Base-by-base conservation (phyloP, 345 rosid genomes). In the Citropsis articulata region DNA sequence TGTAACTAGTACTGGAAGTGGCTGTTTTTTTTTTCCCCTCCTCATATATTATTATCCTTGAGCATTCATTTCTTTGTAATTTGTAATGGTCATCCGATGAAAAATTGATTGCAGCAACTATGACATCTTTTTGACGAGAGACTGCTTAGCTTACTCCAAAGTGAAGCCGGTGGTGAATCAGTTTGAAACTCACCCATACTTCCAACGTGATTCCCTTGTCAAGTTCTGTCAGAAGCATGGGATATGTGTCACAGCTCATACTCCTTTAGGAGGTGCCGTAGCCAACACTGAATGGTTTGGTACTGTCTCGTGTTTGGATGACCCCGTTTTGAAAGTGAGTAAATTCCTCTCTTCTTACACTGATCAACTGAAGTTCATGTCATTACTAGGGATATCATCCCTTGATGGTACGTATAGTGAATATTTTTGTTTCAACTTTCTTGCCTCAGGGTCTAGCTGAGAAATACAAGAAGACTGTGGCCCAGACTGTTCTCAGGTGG, bases 141-240 rank as follows among this genome's bases (percentile, higher is more conserved):
- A 93, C 79, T 93, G 97, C 90, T 80, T 95, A 72, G 97, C 98
- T 55, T 93, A 91, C 87, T 89, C 97, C 68, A 95, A 93, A 82
- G 86, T 95, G 84, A 95, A 95, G 84, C 98, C 98, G 9, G 97
- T 94, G n/a, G 98, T 95, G 76, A 95, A 95, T 86, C 98, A 95
- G 86, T 85, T 95, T 1, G 98, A 95, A 83, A 91, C 94, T 9
- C 98, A 93, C 71, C 98, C 97, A 50, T 95, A 93, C 85, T 95
- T 95, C 75, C 98, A 95, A 79, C 95, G 98, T 0, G 94, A 93
- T 4, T 93, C 87, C 18, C 98, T 93, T 42, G 93, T 95, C 61
- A 93, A 92, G 66, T 93, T 95, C 86, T 95, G 97, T 82, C 98
- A 87, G 83, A 95, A 95, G 82, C 98, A 93, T 2, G 95, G 90